Conservation (phyloP, 202 grass and related monocot species). For the Setaria viridis region DNA sequence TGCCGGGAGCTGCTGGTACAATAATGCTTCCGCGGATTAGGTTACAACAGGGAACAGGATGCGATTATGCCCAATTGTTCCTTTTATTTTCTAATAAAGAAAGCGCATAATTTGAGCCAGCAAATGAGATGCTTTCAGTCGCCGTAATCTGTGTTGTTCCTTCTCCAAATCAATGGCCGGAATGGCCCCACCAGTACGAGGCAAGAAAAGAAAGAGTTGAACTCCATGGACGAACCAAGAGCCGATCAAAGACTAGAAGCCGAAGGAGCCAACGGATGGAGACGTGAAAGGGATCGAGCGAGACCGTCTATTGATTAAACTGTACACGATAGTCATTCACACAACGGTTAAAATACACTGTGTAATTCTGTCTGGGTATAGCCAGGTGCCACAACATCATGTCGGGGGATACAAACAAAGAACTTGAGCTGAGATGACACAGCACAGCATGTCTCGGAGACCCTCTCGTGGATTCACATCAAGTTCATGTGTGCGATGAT, state of each 20-base stretch:
- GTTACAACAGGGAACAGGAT: constrained; percentile 3
- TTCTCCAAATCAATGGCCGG: neutral
- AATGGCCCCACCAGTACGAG: constrained; percentile 21
- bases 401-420: constrained; percentile 24
- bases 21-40: constrained; percentile 29
- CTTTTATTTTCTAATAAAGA: neutral
- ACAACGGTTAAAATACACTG: constrained; percentile 13
- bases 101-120: constrained; percentile 11
- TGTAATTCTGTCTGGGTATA: constrained; percentile 40
- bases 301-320: constrained; percentile 8
- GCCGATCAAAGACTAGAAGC: no score
- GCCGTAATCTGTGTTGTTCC: constrained; percentile 3
- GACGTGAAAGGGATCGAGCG: no score
- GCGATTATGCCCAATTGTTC: neutral
- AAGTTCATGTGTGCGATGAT: neutral
- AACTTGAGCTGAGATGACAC: constrained; percentile 10
- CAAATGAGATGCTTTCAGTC: constrained; percentile 32
- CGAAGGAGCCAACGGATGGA: neutral
- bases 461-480: constrained; percentile 13
- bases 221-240: constrained; percentile 15
- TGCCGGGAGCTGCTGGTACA: constrained; percentile 8
- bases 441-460: neutral
- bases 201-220: neutral
- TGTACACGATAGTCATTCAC: constrained; percentile 32
- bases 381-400: constrained; percentile 9